Evolutionary conservation across 2,329 filamentous ascomycete species (phyloP).

Genomic region (Paracorniculantispora psalliotae): DNA sequence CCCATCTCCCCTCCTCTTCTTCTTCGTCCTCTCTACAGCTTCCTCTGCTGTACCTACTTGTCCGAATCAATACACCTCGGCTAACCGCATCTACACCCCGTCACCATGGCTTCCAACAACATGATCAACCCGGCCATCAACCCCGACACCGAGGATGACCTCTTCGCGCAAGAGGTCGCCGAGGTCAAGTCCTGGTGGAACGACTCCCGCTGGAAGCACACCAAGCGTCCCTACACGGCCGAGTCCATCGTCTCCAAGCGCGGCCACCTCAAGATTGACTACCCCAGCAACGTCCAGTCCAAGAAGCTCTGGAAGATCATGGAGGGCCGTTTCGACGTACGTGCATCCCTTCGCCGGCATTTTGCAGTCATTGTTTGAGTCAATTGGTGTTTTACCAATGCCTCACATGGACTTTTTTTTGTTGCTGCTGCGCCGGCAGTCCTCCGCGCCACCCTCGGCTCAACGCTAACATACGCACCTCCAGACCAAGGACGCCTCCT

Average conservation of each 20-base stretch:
- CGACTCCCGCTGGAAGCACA: conserved; percentile 86
- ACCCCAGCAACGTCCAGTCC: conserved; percentile 79
- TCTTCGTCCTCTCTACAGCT: background rate
- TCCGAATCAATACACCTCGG: background rate
- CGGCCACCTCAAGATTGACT: conserved; percentile 84
- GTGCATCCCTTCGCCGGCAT: conserved; percentile 18
- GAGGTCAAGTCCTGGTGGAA: conserved; percentile 93
- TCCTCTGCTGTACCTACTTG: background rate
- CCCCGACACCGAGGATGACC: conserved; percentile 54
- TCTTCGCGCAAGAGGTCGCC: conserved; percentile 77
- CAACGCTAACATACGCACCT: background rate
- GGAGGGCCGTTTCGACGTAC: conserved; percentile 78
- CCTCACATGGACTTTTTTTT: background rate
- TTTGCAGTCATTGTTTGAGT: background rate
- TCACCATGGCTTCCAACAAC: conserved; percentile 56
- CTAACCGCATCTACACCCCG: conserved; percentile 13
- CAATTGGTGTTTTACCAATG: conserved; percentile 8
- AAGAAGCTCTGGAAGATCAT: conserved; percentile 95
- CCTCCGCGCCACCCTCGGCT: background rate
- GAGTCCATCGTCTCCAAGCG: conserved; percentile 97
- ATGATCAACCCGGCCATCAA: conserved; percentile 56
- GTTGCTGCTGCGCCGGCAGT: background rate
- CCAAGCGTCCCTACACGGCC: conserved; percentile 86
- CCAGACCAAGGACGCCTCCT: conserved; percentile 78
- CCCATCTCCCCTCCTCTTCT: background rate